A percentile compares a stretch with the other conserved stretches of the same genome.
Conservation (phyloP, 2,329 filamentous ascomycete species). For the Fusarium liriodendri region DNA sequence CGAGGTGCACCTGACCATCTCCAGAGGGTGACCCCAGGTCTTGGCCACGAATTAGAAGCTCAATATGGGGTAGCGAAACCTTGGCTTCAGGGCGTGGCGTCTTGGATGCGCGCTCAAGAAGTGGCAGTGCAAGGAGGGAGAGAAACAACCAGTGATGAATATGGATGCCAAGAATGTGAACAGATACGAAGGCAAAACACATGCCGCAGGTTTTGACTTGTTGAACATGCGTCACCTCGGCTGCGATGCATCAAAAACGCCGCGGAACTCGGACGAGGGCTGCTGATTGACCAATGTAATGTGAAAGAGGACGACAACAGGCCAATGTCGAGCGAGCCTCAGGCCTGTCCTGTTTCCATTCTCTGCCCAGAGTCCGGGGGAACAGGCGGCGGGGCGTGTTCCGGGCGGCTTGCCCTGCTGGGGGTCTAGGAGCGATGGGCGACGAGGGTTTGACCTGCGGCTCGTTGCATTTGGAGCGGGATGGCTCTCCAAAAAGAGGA, state of each 20-base stretch:
- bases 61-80: constrained; percentile 33
- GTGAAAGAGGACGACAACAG: constrained; percentile 12
- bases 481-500: background rate
- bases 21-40: constrained; percentile 24
- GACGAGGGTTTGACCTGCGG: constrained; percentile 28
- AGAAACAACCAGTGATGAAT: background rate
- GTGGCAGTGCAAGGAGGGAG: constrained; percentile 28
- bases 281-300: constrained; percentile 19
- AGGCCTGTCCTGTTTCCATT: constrained; percentile 17
- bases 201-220: constrained; percentile 17
- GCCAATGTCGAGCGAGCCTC: constrained; percentile 20
- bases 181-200: constrained; percentile 23
- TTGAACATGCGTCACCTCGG: constrained; percentile 28
- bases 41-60: constrained; percentile 32
- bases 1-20: constrained; percentile 30
- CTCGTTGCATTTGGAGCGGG: constrained; percentile 25
- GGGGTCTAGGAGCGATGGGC: background rate
- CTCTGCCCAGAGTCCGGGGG: constrained; percentile 24
- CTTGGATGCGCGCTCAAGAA: constrained; percentile 18
- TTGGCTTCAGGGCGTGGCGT: constrained; percentile 39
- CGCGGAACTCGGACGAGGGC: constrained; percentile 10
- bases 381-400: constrained; percentile 17
- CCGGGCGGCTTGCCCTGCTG: background rate
- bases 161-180: background rate
- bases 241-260: constrained; percentile 15